Base-by-base conservation (phyloP, 495 filamentous ascomycete species). In the Elaphomyces granulatus region DNA sequence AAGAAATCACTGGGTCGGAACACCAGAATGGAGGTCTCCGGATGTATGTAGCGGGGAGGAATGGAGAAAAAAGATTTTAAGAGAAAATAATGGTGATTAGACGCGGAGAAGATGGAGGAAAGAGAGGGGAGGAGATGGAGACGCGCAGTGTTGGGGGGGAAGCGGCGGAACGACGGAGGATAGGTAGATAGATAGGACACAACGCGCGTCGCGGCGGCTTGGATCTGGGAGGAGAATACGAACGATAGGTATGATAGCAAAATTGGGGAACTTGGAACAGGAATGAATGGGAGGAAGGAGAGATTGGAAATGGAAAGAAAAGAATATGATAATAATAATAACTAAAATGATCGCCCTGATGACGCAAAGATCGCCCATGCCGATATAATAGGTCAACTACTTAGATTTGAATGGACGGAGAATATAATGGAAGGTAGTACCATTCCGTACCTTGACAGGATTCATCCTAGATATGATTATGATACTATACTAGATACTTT, bases 11-110 rank as follows among this genome's bases (percentile, higher is more conserved):
- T 19, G 34, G 34, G 34, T 36, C 34, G 12, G 16, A 12, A 17
- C n/a, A 8, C 8, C 28, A 32, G 38, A 37, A 49, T 37, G 41
- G 32, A 34, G 34, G 43, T 32, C 35, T 36, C 32, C 18, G 17
- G 44, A 41, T 14, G 28, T 42, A 37, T 35, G 46, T 45, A 37
- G 46, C 52, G 46, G 47, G 47, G 41, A 36, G 45, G 45, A 43
- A 39, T 43, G 47, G 40, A 32, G 37, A 51, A 41, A 41, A 39
- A 34, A 36, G n/a, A n/a, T n/a, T n/a, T n/a, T 38, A 49, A 41
- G 44, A 46, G 15, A 32, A 23, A n/a, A 17, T 18, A 20, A 4
- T 43, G n/a, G n/a, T n/a, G n/a, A n/a, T n/a, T n/a, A n/a, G n/a
- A n/a, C n/a, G n/a, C n/a, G n/a, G n/a, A n/a, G n/a, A 9, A 20